Evolutionary conservation across 306 rosid genomes (phyloP), one percentile per base, ranked within the genome.

Genomic region (Parietaria judaica): DNA sequence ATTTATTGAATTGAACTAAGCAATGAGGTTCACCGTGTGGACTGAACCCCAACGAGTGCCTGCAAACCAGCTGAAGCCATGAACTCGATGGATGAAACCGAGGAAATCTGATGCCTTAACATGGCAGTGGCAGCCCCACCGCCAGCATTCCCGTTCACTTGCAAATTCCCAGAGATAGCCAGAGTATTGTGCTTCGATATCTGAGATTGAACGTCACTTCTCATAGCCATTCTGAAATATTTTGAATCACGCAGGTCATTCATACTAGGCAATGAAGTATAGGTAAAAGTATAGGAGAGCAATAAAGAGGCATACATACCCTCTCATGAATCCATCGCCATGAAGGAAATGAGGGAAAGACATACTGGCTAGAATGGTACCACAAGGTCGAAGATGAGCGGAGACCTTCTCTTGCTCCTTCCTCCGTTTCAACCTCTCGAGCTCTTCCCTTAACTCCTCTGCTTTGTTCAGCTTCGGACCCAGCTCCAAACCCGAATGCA

Each of bases 181-280:
- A 82, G 74, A 55, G 72, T 68, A 66, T 79, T 79, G 57, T 68
- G 76, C 78, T 82, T 92, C 66, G 99, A 92, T 70, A 92, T 69
- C 74, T 78, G 81, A 63, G 99, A 84, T 80, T 92, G 86, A 64
- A 86, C 77, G 76, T 89, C 80, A 51, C 96, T 92, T 58, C 90
- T 79, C 94, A 92, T 88, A 66, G 88, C 96, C 99, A 92, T 92
- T 74, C 98, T 92, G 84, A 65, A 60, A 78, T 63, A 61, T 67
- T 50, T 50, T 16, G n/a, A 50, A 50, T 11, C 54, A 11, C 15
- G n/a, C n/a, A n/a, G n/a, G 5, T 4, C 14, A 50, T 6, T 12
- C n/a, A 6, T 10, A 60, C 68, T 59, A 38, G 11, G 17, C 8
- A 48, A 54, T 23, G 23, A 54, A 6, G 63, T 51, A 34, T 16